These are phyloP conservation scores for Sarocladium oryzae DNA, from an alignment of 2,329 filamentous ascomycete species.

Conservation along the genomic window DNA sequence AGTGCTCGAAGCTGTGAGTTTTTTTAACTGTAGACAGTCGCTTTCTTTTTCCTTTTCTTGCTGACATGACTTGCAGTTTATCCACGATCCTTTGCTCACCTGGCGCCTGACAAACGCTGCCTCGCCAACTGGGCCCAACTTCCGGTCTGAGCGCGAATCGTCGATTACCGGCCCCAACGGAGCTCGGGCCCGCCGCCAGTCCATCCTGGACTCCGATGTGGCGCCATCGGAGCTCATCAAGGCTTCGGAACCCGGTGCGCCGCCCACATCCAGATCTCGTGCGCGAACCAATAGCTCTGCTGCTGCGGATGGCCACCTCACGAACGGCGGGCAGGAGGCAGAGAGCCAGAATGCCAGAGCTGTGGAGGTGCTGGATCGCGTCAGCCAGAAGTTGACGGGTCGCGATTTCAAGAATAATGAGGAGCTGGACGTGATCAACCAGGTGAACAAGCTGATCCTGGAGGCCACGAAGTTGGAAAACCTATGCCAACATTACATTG, in stretches of 20 bases:
- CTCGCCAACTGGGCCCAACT: slow-evolving; percentile 60
- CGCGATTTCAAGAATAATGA: slow-evolving; percentile 82
- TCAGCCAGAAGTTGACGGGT: slow-evolving; percentile 93
- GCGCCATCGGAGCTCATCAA: slow-evolving; percentile 52
- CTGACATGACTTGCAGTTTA: slow-evolving; percentile 58
- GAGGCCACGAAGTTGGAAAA: slow-evolving; percentile 98
- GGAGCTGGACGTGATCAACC: slow-evolving; percentile 76
- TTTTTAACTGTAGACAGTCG: neutral
- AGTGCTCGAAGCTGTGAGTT: slow-evolving; percentile 87
- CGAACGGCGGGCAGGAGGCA: slow-evolving; percentile 36
- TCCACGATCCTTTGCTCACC: slow-evolving; percentile 96
- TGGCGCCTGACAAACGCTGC: slow-evolving; percentile 74
- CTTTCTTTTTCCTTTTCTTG: neutral
- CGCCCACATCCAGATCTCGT: slow-evolving; percentile 42
- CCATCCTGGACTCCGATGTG: slow-evolving; percentile 60
- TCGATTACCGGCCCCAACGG: slow-evolving; percentile 41
- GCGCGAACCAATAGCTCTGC: slow-evolving; percentile 55
- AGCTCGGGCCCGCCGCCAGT: slow-evolving; percentile 55
- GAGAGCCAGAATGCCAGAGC: slow-evolving; percentile 93
- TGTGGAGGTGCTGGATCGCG: slow-evolving; percentile 81
- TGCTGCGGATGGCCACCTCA: slow-evolving; percentile 24
- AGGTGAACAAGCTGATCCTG: slow-evolving; percentile 90
- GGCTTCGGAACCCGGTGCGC: slow-evolving; percentile 33
- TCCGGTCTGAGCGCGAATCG: slow-evolving; percentile 53
- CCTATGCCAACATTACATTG: slow-evolving; percentile 96